Percentiles rank a stretch among this genome's conserved stretches.
These are phyloP conservation scores for Hordeum pubiflorum DNA, from an alignment of 202 grass and related monocot species.

Conservation along the genomic window DNA sequence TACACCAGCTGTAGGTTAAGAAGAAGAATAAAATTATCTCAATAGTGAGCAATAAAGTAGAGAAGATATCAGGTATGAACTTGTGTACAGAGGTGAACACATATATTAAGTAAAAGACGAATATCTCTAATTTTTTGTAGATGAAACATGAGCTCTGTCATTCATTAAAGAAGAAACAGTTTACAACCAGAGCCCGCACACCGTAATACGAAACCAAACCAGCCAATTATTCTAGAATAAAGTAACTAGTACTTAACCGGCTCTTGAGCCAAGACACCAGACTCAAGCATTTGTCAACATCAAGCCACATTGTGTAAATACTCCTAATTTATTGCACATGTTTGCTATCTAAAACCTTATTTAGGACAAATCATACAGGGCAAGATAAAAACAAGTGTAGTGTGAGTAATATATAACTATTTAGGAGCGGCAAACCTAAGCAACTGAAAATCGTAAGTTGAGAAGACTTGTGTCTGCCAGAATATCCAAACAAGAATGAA, in stretches of 20 bases:
- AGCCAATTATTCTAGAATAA: background rate
- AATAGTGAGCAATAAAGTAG: background rate
- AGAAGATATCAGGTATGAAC: background rate
- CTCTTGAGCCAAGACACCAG: background rate
- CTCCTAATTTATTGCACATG: background rate
- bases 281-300: background rate
- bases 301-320: background rate
- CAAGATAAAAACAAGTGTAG: background rate
- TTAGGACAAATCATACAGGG: too few species aligned
- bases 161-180: background rate
- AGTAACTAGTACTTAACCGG: background rate
- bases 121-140: background rate
- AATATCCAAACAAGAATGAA: constrained; percentile 24
- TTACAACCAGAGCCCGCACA: too few species aligned
- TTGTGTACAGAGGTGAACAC: background rate
- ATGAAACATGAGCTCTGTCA: background rate
- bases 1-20: constrained; percentile 57
- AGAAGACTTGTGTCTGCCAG: background rate
- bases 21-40: constrained; percentile 1
- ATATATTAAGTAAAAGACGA: background rate
- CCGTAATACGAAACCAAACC: background rate
- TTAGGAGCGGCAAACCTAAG: background rate
- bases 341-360: background rate
- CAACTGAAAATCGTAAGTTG: background rate
- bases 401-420: background rate